phyloP scores from a whole-genome alignment of 257 asterid species.

The Nemophila menziesii region DNA sequence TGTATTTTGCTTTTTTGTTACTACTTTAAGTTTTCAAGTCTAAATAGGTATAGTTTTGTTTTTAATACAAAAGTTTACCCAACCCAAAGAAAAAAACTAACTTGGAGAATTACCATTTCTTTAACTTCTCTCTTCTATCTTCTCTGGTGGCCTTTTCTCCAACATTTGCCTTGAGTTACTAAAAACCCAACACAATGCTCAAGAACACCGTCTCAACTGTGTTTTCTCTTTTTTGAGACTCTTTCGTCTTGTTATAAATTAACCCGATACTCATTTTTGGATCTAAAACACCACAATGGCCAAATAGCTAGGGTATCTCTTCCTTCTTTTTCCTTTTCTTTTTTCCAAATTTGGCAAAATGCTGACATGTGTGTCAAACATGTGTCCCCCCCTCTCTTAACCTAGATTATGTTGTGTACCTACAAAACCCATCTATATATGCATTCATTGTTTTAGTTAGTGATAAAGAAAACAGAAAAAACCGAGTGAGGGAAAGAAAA shows the following conservation, averaged over 20 bases:
- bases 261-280: conserved; percentile 11
- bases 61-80: too few species aligned
- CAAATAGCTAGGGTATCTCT: conserved; percentile 12
- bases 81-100: too few species aligned
- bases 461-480: background rate
- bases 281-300: conserved; percentile 21
- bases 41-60: too few species aligned
- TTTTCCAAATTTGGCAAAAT: conserved; percentile 36
- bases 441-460: background rate
- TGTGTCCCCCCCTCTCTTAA: conserved; percentile 1
- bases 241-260: background rate
- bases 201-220: background rate
- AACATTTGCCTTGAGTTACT: conserved; percentile 10
- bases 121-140: too few species aligned
- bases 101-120: too few species aligned
- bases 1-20: too few species aligned
- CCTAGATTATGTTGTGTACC: conserved; percentile 1
- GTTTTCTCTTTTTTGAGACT: conserved; percentile 3
- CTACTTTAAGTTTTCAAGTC: too few species aligned
- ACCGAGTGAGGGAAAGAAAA: background rate
- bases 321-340: conserved; percentile 4
- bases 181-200: too few species aligned
- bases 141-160: conserved; percentile 15
- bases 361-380: conserved; percentile 14
- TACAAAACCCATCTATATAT: conserved; percentile 13